Evolutionary conservation across 768 basidiomycete genomes (phyloP).

Genomic region (Hygrocybe coccinea): DNA sequence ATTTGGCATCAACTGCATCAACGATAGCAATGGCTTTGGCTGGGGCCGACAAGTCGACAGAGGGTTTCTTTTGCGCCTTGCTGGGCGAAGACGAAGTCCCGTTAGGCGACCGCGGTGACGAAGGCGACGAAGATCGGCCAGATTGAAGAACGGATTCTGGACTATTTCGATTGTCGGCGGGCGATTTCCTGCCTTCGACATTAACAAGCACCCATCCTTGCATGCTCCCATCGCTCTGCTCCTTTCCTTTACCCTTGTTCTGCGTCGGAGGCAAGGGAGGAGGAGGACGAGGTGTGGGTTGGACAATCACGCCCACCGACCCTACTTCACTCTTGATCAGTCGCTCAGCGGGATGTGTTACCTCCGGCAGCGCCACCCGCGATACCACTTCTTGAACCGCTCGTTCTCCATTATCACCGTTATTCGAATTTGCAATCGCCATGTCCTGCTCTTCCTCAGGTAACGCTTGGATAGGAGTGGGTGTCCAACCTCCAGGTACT

Average conservation of each 20-base stretch:
- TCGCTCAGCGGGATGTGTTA: slow-evolving; percentile 40
- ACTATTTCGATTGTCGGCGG: no score
- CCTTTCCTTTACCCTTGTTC: slow-evolving; percentile 22
- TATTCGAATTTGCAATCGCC: slow-evolving; percentile 21
- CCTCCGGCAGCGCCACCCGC: slow-evolving; percentile 50
- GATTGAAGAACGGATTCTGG: no score
- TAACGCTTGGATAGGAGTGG: slow-evolving; percentile 49
- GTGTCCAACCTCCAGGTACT: slow-evolving; percentile 54
- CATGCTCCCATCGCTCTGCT: slow-evolving; percentile 36
- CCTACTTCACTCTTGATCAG: slow-evolving; percentile 62
- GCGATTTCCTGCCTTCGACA: slow-evolving; percentile 39
- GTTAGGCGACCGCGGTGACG: no score
- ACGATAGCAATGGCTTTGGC: slow-evolving; percentile 61
- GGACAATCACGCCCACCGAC: slow-evolving; percentile 44
- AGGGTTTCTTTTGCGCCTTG: not conserved
- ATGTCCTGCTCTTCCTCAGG: slow-evolving; percentile 20
- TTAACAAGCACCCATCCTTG: slow-evolving; percentile 67
- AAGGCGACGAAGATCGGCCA: no score
- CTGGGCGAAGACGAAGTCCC: slow-evolving; percentile 3
- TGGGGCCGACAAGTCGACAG: slow-evolving; percentile 28
- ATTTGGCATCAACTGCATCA: slow-evolving; percentile 47
- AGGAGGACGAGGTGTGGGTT: slow-evolving; percentile 8
- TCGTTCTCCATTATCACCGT: slow-evolving; percentile 25
- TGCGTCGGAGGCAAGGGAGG: slow-evolving; percentile 18
- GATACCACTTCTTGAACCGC: slow-evolving; percentile 48